These are phyloP conservation scores for Pluteus cervinus DNA, from an alignment of 768 basidiomycete genomes.

Conservation along the genomic window DNA sequence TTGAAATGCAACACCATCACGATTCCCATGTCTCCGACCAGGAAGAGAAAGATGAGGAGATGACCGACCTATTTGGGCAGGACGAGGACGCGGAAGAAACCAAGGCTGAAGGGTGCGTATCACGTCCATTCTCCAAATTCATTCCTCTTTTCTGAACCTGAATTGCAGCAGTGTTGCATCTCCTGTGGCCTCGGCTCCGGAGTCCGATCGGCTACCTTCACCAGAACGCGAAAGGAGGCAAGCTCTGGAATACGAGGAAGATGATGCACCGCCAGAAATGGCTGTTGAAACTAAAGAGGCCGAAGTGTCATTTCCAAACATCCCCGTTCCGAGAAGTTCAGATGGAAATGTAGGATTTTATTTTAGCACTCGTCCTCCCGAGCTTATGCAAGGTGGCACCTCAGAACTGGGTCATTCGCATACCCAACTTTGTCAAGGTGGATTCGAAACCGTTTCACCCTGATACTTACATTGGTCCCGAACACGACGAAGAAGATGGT, in stretches of 20 bases:
- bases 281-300: constrained; percentile 59
- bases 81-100: constrained; percentile 48
- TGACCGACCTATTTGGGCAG: constrained; percentile 79
- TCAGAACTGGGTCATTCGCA: constrained; percentile 86
- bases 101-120: constrained; percentile 45
- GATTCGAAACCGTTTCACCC: constrained; percentile 88
- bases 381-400: constrained; percentile 1
- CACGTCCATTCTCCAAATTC: constrained; percentile 7
- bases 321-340: constrained; percentile 73
- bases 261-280: constrained; percentile 56
- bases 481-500: constrained; percentile 66
- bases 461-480: constrained; percentile 78
- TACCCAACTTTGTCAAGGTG: constrained; percentile 91
- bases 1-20: constrained; percentile 21
- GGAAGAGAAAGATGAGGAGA: constrained; percentile 43
- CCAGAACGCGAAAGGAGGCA: constrained; percentile 57
- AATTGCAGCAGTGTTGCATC: constrained; percentile 28
- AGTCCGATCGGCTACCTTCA: constrained; percentile 63
- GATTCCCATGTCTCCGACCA: constrained; percentile 15
- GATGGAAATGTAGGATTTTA: constrained; percentile 65
- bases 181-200: constrained; percentile 44
- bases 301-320: constrained; percentile 77
- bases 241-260: constrained; percentile 78
- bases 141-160: constrained; percentile 8
- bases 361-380: constrained; percentile 1